phyloP scores from a whole-genome alignment of 2,329 filamentous ascomycete genomes.

The Clarireedia paspali region DNA sequence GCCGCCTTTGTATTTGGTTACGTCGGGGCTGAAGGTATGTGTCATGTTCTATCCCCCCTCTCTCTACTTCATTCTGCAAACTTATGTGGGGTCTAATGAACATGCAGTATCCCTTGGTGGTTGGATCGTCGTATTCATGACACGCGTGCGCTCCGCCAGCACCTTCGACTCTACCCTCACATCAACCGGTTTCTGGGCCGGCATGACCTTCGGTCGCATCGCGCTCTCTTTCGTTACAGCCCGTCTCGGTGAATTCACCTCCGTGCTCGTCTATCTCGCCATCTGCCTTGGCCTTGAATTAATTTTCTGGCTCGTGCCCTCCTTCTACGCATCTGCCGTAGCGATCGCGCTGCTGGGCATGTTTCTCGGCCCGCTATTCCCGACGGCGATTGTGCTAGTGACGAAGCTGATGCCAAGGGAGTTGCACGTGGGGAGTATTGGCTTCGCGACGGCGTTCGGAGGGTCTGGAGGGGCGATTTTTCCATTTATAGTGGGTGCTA shows the following conservation, averaged over 20 bases:
- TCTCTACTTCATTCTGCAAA: too few species aligned
- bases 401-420: conserved; percentile 67
- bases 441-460: conserved; percentile 73
- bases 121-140: conserved; percentile 83
- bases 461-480: conserved; percentile 56
- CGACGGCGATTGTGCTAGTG: conserved; percentile 63
- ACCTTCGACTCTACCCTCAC: conserved; percentile 69
- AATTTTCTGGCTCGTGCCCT: conserved; percentile 74
- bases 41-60: neutral
- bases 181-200: conserved; percentile 78
- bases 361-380: conserved; percentile 74
- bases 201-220: conserved; percentile 67
- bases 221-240: conserved; percentile 72
- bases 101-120: conserved; percentile 58
- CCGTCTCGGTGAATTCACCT: conserved; percentile 62
- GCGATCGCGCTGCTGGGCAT: conserved; percentile 68
- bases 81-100: neutral
- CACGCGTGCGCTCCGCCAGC: conserved; percentile 63
- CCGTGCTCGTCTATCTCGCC: conserved; percentile 56
- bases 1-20: conserved; percentile 70
- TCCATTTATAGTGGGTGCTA: conserved; percentile 59
- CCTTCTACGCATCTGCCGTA: conserved; percentile 65
- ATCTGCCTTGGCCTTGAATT: conserved; percentile 58
- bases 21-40: conserved; percentile 56
- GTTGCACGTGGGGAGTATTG: conserved; percentile 70